phyloP scores from a whole-genome alignment of 371 early-diverging fungal genomes.

The Capillidium heterosporum region DNA sequence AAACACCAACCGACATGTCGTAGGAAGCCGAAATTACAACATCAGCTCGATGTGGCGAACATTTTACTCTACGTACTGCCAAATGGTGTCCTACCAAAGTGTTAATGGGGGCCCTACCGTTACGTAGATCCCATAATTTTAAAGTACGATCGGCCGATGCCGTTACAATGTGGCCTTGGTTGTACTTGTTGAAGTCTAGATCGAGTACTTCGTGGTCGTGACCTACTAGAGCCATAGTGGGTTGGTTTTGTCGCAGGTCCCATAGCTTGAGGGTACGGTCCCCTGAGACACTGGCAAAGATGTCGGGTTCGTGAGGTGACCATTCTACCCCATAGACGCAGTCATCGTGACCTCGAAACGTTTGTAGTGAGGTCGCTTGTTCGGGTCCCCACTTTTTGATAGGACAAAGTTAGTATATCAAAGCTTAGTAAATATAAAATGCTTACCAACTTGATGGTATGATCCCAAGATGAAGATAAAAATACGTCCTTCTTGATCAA shows the following conservation, averaged over 20 bases:
- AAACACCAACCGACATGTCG: slow-evolving; percentile 86
- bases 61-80: slow-evolving; percentile 74
- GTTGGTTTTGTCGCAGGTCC: slow-evolving; percentile 46
- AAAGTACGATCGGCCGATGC: slow-evolving; percentile 75
- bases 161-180: slow-evolving; percentile 41
- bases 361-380: slow-evolving; percentile 48
- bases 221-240: slow-evolving; percentile 57
- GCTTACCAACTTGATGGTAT: slow-evolving; percentile 74
- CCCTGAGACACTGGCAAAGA: slow-evolving; percentile 74
- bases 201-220: slow-evolving; percentile 74
- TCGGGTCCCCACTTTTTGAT: slow-evolving; percentile 67
- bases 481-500: slow-evolving; percentile 68
- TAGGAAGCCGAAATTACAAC: slow-evolving; percentile 66
- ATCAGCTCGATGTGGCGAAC: slow-evolving; percentile 71
- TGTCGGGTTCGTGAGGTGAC: slow-evolving; percentile 59
- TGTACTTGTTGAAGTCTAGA: slow-evolving; percentile 92
- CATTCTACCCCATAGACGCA: slow-evolving; percentile 78
- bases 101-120: slow-evolving; percentile 40
- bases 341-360: slow-evolving; percentile 65
- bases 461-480: slow-evolving; percentile 85
- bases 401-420: too few species aligned
- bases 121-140: slow-evolving; percentile 80
- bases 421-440: not conserved
- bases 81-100: slow-evolving; percentile 71
- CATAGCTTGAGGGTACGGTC: slow-evolving; percentile 79